These are phyloP conservation scores for Phialophora expanda DNA, from an alignment of 2,329 filamentous ascomycete genomes.

Conservation along the genomic window DNA sequence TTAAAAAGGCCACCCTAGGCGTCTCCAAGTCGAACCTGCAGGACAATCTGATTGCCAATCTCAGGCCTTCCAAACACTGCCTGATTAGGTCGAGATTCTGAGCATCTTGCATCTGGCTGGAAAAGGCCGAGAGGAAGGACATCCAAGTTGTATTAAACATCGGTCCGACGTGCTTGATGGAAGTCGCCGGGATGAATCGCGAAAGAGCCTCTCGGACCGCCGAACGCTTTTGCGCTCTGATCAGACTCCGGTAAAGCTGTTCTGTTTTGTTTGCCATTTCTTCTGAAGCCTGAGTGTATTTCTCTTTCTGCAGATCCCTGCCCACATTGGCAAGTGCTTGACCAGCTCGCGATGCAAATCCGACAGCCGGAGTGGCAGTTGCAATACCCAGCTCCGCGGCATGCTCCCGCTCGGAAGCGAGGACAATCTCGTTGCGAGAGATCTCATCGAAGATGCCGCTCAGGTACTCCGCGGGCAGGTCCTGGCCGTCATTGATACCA, in stretches of 20 bases:
- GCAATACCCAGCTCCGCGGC: slow-evolving; percentile 77
- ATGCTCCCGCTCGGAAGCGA: slow-evolving; percentile 87
- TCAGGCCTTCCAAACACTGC: slow-evolving; percentile 93
- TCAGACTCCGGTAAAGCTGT: slow-evolving; percentile 90
- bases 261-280: slow-evolving; percentile 83
- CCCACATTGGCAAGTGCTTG: slow-evolving; percentile 91
- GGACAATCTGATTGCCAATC: slow-evolving; percentile 87
- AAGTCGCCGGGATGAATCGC: slow-evolving; percentile 88
- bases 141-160: slow-evolving; percentile 99
- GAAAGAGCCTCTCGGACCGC: slow-evolving; percentile 69
- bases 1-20: slow-evolving; percentile 93
- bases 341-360: slow-evolving; percentile 80
- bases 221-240: slow-evolving; percentile 85
- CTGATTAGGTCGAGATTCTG: slow-evolving; percentile 92
- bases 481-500: slow-evolving; percentile 94
- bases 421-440: slow-evolving; percentile 84
- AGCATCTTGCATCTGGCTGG: slow-evolving; percentile 88
- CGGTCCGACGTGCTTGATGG: slow-evolving; percentile 90
- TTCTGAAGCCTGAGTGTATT: slow-evolving; percentile 92
- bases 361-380: slow-evolving; percentile 63
- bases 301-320: slow-evolving; percentile 87
- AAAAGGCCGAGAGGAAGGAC: slow-evolving; percentile 95
- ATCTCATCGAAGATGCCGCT: slow-evolving; percentile 92
- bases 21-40: slow-evolving; percentile 93
- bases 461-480: slow-evolving; percentile 92